Conservation (phyloP, 257 asterid species). For the Salvia rosmarinus region DNA sequence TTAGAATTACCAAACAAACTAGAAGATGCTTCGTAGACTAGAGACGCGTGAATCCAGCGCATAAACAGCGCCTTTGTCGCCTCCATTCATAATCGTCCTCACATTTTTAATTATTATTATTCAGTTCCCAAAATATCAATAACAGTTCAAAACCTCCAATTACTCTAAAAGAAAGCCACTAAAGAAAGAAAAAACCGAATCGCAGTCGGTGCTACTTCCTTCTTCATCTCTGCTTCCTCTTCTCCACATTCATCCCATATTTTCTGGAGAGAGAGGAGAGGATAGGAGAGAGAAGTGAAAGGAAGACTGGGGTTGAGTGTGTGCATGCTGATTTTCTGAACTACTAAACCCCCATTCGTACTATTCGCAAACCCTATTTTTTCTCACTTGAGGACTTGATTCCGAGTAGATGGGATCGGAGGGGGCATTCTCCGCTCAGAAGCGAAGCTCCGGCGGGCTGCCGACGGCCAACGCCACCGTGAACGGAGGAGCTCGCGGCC, state of each 20-base stretch:
- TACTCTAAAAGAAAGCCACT: neutral
- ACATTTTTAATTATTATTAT: neutral
- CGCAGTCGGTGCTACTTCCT: conserved; percentile 40
- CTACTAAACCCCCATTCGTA: conserved; percentile 9
- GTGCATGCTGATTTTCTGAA: conserved; percentile 14
- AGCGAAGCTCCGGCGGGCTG: conserved; percentile 52
- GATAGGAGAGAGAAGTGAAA: neutral
- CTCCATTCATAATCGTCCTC: neutral
- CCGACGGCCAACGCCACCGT: conserved; percentile 51
- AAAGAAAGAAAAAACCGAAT: neutral
- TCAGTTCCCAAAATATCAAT: conserved; percentile 25
- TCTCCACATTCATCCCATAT: conserved; percentile 27
- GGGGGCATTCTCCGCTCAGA: conserved; percentile 61
- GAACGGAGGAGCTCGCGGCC: conserved; percentile 55
- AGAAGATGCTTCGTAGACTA: conserved; percentile 36
- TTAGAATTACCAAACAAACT: neutral
- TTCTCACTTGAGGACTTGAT: neutral
- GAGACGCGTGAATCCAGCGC: conserved; percentile 59
- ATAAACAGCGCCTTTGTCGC: conserved; percentile 43
- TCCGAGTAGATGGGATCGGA: conserved; percentile 63
- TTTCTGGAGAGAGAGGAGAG: conserved; percentile 23
- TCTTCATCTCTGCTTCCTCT: conserved; percentile 33
- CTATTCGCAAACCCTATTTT: conserved; percentile 10
- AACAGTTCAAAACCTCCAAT: neutral
- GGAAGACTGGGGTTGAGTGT: neutral